These are phyloP conservation scores for Neofusicoccum umdonicola DNA, from an alignment of 2,329 filamentous ascomycete species.

Conservation along the genomic window DNA sequence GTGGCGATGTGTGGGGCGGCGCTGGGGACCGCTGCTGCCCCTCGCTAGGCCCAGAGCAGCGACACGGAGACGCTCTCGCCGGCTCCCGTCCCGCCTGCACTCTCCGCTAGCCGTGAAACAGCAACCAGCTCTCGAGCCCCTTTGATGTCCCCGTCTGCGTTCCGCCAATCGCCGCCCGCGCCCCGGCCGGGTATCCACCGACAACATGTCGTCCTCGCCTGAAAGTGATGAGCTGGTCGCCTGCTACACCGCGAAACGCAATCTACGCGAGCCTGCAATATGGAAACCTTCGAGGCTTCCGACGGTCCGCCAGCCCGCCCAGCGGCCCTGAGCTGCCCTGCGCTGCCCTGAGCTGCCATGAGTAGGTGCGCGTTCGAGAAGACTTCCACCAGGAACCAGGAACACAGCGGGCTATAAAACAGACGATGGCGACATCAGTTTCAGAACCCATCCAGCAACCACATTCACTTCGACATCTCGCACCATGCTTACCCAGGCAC, in stretches of 20 bases:
- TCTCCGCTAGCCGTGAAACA: neutral
- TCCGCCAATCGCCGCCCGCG: neutral
- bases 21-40: neutral
- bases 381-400: constrained; percentile 8
- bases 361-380: neutral
- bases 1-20: neutral
- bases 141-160: neutral
- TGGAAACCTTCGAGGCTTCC: neutral
- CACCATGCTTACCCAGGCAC: constrained; percentile 38
- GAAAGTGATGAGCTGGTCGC: neutral
- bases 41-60: neutral
- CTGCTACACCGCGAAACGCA: neutral
- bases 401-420: neutral
- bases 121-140: neutral
- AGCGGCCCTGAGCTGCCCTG: neutral
- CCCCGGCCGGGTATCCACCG: neutral
- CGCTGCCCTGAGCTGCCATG: neutral
- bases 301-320: constrained; percentile 1
- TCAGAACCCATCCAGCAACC: neutral
- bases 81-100: neutral
- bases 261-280: neutral
- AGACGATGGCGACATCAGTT: neutral
- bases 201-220: neutral
- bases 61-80: neutral
- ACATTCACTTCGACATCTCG: neutral